Evolutionary conservation across 768 basidiomycete species (phyloP).

Genomic region (Xanthoconium purpureum): DNA sequence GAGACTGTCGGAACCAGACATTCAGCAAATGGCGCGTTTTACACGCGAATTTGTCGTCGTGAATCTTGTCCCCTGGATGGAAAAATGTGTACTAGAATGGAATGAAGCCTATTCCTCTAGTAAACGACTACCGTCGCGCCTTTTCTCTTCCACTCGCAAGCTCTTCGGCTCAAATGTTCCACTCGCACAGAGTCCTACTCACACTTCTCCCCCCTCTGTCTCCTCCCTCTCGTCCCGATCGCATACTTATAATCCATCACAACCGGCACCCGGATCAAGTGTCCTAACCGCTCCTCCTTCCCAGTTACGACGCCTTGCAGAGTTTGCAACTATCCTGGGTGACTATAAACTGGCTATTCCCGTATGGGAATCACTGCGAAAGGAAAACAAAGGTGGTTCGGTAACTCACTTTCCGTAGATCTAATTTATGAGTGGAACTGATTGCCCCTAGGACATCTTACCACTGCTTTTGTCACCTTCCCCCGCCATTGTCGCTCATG

Average conservation of each 20-base stretch:
- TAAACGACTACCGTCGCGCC: conserved; percentile 72
- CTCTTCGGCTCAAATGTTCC: conserved; percentile 68
- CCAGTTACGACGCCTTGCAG: conserved; percentile 85
- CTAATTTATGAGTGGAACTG: conserved; percentile 5
- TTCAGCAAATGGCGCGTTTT: conserved; percentile 71
- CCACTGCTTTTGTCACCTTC: conserved; percentile 71
- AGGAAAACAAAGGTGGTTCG: conserved; percentile 84
- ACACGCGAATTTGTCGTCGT: conserved; percentile 85
- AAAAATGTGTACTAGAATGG: conserved; percentile 89
- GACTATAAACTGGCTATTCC: conserved; percentile 81
- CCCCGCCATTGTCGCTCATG: conserved; percentile 57
- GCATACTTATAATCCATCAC: conserved; percentile 36
- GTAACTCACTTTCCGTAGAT: conserved; percentile 37
- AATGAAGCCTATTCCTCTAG: conserved; percentile 84
- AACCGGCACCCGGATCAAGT: conserved; percentile 21
- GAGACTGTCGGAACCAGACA: conserved; percentile 65
- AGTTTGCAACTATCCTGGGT: conserved; percentile 90
- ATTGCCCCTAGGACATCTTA: conserved; percentile 66
- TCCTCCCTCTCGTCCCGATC: conserved; percentile 37
- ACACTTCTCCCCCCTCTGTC: conserved; percentile 38
- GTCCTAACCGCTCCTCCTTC: conserved; percentile 43
- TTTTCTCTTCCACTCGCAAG: conserved; percentile 85
- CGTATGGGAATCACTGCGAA: conserved; percentile 85
- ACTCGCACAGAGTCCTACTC: conserved; percentile 42
- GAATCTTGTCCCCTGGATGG: conserved; percentile 96